phyloP scores from a whole-genome alignment of 345 rosid species.

The Kandelia obovata region DNA sequence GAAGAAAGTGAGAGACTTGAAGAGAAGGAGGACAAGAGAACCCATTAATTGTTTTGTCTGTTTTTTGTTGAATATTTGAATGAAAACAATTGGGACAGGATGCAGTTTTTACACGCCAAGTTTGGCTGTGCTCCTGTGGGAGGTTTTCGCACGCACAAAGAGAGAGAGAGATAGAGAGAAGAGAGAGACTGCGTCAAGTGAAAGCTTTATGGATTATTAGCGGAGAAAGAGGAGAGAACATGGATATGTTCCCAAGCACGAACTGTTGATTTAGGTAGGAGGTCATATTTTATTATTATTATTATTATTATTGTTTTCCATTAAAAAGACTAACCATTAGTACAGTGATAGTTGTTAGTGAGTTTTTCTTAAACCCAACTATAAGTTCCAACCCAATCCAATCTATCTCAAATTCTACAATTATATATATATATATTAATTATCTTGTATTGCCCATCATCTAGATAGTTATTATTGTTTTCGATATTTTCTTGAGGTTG shows the following conservation, averaged over 20 bases:
- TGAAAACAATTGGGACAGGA: background rate
- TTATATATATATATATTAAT: too few relatives aligned
- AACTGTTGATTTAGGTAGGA: too few relatives aligned
- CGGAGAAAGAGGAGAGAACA: constrained; percentile 9
- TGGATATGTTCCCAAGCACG: background rate
- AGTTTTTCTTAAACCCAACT: too few relatives aligned
- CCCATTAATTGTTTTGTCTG: background rate
- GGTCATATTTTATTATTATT: too few relatives aligned
- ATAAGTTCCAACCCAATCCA: too few relatives aligned
- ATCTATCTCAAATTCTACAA: too few relatives aligned
- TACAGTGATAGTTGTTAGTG: too few relatives aligned
- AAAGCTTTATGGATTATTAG: constrained; percentile 27
- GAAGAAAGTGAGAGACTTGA: constrained; percentile 12
- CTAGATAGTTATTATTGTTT: too few relatives aligned
- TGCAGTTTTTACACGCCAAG: background rate
- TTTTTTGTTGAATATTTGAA: background rate
- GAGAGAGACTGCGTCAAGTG: constrained; percentile 29
- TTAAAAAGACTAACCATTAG: too few relatives aligned
- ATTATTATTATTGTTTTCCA: too few relatives aligned
- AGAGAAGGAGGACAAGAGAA: constrained; percentile 8
- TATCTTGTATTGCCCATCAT: too few relatives aligned
- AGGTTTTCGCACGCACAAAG: background rate
- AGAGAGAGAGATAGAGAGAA: background rate
- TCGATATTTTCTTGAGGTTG: too few relatives aligned
- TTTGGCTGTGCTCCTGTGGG: background rate